Evolutionary conservation across 768 basidiomycete species (phyloP), one percentile per base, ranked within the genome.

Genomic region (Agaricus subrufescens): DNA sequence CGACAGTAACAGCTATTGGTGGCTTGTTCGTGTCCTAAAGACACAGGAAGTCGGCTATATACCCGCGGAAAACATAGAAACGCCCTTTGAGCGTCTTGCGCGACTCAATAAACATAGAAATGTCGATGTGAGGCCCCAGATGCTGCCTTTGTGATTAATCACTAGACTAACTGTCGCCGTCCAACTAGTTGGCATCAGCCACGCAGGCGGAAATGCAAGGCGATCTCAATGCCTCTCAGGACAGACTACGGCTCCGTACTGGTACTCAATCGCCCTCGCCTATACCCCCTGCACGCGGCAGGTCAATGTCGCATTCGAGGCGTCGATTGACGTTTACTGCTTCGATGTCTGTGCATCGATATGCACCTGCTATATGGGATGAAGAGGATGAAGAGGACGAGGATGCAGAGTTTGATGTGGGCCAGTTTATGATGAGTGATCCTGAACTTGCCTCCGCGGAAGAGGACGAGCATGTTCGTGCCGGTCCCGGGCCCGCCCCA

Each of bases 1-100:
- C 73, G 97, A 99, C 70, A 93, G 88, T 56, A 98, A 99, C 71
- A 93, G 91, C 71, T 99, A 99, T 74, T 98, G 97, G 97, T 98
- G 97, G 97, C 89, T 98, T 49, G 96, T 99, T 7, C 85, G 94
- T 46, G 97, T 99, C 8, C 85, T 99, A 60, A 98, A 98, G 75
- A 98, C 96, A 7, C 94, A 98, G 71, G 94, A 97, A 65, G 93
- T 99, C 14, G 97, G 97, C 0, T 99, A 99, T 69, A 98, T 99
- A 49, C 97, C 97, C 15, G 97, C 97, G 0, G 97, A 99, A 73
- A 98, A 98, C 69, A 98, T 99, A 62, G 97, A 99, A 70, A 99
- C 97, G 0, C 97, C 97, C 0, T 97, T 94, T 64, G 97, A 99
- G 67, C 82, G 97, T 37, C 81, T 98, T 5, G 97, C 97, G 0